These are phyloP conservation scores for Macrolepiota dolichaula DNA, from an alignment of 768 basidiomycete genomes.

Conservation along the genomic window DNA sequence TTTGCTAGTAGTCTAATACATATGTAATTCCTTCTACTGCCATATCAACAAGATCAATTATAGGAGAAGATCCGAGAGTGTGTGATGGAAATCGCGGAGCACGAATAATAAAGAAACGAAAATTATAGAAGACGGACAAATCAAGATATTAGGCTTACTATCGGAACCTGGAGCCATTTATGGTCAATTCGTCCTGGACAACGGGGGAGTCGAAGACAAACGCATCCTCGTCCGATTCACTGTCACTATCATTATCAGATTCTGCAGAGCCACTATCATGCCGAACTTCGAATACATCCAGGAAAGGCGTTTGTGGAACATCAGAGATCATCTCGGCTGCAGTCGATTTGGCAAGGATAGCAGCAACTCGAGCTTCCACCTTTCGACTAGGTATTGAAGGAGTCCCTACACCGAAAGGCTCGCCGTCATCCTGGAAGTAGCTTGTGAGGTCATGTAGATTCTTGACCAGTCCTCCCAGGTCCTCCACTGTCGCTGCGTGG, in stretches of 20 bases:
- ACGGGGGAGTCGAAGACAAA: conserved; percentile 60
- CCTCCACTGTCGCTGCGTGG: conserved; percentile 43
- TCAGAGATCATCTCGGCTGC: conserved; percentile 47
- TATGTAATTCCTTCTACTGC: conserved; percentile 11
- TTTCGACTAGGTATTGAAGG: conserved; percentile 51
- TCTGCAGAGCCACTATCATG: conserved; percentile 40
- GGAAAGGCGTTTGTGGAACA: conserved; percentile 72
- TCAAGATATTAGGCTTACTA: conserved; percentile 4
- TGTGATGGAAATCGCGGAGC: not conserved
- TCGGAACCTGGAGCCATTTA: conserved; percentile 2
- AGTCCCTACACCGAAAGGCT: conserved; percentile 20
- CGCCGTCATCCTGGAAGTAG: conserved; percentile 60
- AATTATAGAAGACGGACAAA: not conserved
- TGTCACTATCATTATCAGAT: conserved; percentile 47
- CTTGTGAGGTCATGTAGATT: conserved; percentile 73
- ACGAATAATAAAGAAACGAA: not conserved
- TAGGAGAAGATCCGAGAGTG: not conserved
- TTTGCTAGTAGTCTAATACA: not conserved
- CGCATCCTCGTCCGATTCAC: conserved; percentile 52
- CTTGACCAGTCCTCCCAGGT: conserved; percentile 75
- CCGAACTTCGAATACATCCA: conserved; percentile 69
- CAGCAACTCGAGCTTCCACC: conserved; percentile 76
- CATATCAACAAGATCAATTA: not conserved
- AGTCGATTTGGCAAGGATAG: conserved; percentile 80
- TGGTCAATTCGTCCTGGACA: conserved; percentile 12